Percentiles rank a stretch among this genome's conserved stretches.
Conservation (phyloP, 83 land plant species). For the Picea abies region DNA sequence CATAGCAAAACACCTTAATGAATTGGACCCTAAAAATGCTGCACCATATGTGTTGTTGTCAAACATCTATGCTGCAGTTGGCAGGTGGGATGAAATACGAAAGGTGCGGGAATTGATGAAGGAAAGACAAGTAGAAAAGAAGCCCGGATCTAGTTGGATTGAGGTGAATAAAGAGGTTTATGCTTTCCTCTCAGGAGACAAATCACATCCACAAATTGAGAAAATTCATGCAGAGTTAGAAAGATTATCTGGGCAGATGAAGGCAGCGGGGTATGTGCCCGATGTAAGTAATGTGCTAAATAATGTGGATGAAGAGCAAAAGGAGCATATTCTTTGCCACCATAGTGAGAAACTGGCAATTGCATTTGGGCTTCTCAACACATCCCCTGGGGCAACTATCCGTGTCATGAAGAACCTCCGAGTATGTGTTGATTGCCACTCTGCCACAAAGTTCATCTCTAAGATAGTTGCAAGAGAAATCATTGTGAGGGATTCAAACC, state of each 20-base stretch:
- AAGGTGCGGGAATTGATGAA: slow-evolving; percentile 16
- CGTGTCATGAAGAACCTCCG: not conserved
- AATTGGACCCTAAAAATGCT: slow-evolving; percentile 24
- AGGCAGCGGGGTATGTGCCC: slow-evolving; percentile 6
- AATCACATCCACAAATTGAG: not conserved
- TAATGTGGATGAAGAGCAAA: not conserved
- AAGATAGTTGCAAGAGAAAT: not conserved
- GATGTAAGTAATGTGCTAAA: not conserved
- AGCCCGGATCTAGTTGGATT: slow-evolving; percentile 28
- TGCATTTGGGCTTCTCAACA: slow-evolving; percentile 5
- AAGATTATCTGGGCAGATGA: not conserved
- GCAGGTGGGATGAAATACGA: slow-evolving; percentile 22
- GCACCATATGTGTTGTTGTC: slow-evolving; percentile 25
- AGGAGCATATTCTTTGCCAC: not conserved
- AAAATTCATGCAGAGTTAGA: not conserved
- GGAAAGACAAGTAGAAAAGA: slow-evolving; percentile 10
- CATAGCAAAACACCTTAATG: slow-evolving; percentile 10
- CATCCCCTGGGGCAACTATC: not conserved
- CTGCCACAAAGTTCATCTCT: slow-evolving; percentile 6
- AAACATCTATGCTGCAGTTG: slow-evolving; percentile 22
- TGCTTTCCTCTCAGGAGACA: slow-evolving; percentile 5
- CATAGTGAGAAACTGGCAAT: slow-evolving; percentile 13
- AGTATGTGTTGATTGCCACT: not conserved
- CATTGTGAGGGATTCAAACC: slow-evolving; percentile 11
- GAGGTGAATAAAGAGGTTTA: slow-evolving; percentile 19